phyloP scores from a whole-genome alignment of 306 rosid genomes.

The Ziziphus jujuba region DNA sequence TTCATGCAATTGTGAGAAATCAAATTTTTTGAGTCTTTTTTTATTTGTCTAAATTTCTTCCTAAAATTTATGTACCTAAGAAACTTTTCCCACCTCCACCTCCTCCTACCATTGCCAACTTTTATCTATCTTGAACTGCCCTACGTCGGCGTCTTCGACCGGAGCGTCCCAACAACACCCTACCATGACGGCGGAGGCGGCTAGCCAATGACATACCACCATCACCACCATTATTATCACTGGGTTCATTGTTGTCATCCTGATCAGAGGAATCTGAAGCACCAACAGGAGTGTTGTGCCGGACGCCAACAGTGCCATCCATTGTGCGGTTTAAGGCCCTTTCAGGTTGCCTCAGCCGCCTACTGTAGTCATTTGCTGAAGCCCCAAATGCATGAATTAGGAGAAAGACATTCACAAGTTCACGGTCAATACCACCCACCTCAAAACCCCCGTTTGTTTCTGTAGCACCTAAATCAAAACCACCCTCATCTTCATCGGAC shows the following conservation, averaged over 20 bases:
- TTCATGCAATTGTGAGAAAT: conserved; percentile 45
- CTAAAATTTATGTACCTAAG: conserved; percentile 39
- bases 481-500: conserved; percentile 66
- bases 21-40: conserved; percentile 38
- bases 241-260: conserved; percentile 40
- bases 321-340: conserved; percentile 39
- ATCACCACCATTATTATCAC: conserved; percentile 26
- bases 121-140: conserved; percentile 37
- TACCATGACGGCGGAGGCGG: conserved; percentile 69
- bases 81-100: conserved; percentile 16
- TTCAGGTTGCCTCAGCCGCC: conserved; percentile 62
- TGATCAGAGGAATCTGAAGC: conserved; percentile 54
- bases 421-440: conserved; percentile 73
- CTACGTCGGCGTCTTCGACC: conserved; percentile 83
- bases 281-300: conserved; percentile 36
- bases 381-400: conserved; percentile 82
- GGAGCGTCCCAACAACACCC: conserved; percentile 67
- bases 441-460: conserved; percentile 65
- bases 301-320: conserved; percentile 35
- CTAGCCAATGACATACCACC: conserved; percentile 60
- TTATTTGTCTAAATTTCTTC: conserved; percentile 37
- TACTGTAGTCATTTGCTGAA: conserved; percentile 50
- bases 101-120: conserved; percentile 5
- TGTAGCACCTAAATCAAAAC: conserved; percentile 42
- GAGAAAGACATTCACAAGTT: conserved; percentile 77